Evolutionary conservation across 495 filamentous ascomycete genomes (phyloP), one percentile per base, ranked within the genome.

Genomic region (Lophiotrema nucula): DNA sequence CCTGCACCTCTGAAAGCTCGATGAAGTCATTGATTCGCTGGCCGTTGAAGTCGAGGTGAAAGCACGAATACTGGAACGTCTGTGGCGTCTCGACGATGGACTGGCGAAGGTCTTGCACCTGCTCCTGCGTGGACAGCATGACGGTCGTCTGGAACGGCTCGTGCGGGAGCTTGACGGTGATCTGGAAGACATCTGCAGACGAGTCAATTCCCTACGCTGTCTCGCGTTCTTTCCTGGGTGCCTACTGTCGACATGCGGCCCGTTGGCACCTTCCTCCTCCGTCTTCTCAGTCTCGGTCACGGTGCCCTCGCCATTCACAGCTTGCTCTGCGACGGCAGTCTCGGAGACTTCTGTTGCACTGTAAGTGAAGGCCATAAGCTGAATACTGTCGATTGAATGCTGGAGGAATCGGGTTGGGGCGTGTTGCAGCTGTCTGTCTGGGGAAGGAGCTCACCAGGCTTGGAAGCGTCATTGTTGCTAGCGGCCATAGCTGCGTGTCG

Each of bases 41-140:
- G 50, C 88, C 87, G 19, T 89, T 83, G 75, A 88, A 83, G 70
- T 97, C 91, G 38, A 99, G 83, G 73, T 97, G 95, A 79, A 99
- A 99, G 77, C 95, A 99, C 37, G 95, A 92, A 76, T 97, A 97
- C 73, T 96, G 91, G 73, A 96, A 87, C 48, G 91, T 92, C 48
- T 85, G 80, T n/a, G 95, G 95, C 44, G 88, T 79, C 72, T 99
- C 95, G 72, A 96, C 87, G 68, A 99, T 87, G 25, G 93, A 93
- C 74, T 97, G 92, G 56, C 95, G 88, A 63, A 99, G 84, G 77
- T 99, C 95, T 73, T 99, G 95, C 43, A 97, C 85, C 70, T 96
- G 92, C 72, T 97, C 95, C 77, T 95, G 86, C 53, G 86, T 85
- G 6, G 90, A 93, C 19, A 97, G 88, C 10, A 25, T 92, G 50